Conservation (phyloP, 441 rosid genomes). For the Erodium texanum region DNA sequence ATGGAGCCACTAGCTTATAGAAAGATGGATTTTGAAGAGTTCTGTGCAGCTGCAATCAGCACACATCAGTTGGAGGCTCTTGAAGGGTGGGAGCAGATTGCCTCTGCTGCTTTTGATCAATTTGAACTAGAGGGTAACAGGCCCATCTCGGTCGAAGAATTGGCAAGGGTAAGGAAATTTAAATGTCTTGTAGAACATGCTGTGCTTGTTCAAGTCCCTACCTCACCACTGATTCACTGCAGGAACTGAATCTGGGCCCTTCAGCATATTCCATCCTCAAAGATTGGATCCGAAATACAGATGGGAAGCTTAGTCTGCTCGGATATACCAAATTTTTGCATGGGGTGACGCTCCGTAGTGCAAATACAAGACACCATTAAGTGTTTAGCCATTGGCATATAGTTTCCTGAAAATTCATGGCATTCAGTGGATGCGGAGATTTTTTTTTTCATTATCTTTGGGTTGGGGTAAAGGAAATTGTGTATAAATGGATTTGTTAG, state of each 20-base stretch:
- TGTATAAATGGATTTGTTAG: too few species aligned
- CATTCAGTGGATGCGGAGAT: too few species aligned
- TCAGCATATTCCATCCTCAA: constrained; percentile 68
- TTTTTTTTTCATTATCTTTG: too few species aligned
- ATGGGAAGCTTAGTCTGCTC: constrained; percentile 92
- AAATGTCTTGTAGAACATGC: too few species aligned
- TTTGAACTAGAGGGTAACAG: constrained; percentile 87
- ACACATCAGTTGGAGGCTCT: constrained; percentile 88
- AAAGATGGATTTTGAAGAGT: constrained; percentile 89
- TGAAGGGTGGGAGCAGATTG: constrained; percentile 50
- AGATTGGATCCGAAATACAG: constrained; percentile 81
- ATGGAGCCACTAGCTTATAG: constrained; percentile 66
- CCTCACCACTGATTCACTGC: constrained; percentile 37
- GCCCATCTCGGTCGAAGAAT: constrained; percentile 76
- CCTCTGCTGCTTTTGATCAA: constrained; percentile 46
- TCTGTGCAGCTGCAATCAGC: constrained; percentile 83
- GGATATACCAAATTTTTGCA: constrained; percentile 80
- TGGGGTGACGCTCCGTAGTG: constrained; percentile 48
- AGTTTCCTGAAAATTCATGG: too few species aligned
- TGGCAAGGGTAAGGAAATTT: constrained; percentile 93
- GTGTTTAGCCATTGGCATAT: too few species aligned
- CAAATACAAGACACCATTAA: neutral
- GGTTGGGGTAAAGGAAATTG: too few species aligned
- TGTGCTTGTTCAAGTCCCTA: too few species aligned
- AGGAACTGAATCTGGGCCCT: constrained; percentile 94